These are phyloP conservation scores for Physocladia obscura DNA, from an alignment of 192 early-diverging fungal species.

Conservation along the genomic window DNA sequence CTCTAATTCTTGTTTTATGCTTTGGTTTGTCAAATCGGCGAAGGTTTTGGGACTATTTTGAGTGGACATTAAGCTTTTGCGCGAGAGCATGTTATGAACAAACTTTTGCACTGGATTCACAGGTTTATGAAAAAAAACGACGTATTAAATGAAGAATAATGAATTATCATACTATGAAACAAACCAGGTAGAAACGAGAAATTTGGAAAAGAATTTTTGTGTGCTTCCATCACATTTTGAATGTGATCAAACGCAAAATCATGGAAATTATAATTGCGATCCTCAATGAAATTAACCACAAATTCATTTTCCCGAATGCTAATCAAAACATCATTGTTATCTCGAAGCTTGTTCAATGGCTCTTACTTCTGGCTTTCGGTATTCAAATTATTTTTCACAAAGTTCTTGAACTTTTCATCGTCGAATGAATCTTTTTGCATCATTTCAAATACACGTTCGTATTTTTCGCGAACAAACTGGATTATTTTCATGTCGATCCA, in stretches of 20 bases:
- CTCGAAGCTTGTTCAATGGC: conserved; percentile 1
- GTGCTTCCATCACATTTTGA: neutral
- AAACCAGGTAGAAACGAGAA: no score
- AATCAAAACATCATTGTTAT: neutral
- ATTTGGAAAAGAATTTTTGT: no score
- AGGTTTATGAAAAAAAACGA: no score
- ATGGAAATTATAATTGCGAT: neutral
- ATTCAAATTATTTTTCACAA: neutral
- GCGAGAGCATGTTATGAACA: no score
- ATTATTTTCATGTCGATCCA: conserved; percentile 14
- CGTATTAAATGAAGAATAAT: no score
- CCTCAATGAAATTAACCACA: neutral
- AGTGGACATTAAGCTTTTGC: no score
- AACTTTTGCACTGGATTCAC: no score
- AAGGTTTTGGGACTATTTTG: no score
- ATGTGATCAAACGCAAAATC: conserved; percentile 16
- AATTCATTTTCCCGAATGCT: neutral
- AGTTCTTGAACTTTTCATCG: neutral
- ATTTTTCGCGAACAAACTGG: neutral
- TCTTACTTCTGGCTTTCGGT: neutral
- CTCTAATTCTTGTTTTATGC: no score
- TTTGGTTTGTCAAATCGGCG: no score
- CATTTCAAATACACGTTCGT: neutral
- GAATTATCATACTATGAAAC: no score
- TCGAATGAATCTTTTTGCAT: neutral